These are phyloP conservation scores for Diaporthe eres DNA, from an alignment of 2,329 filamentous ascomycete species.

Conservation along the genomic window DNA sequence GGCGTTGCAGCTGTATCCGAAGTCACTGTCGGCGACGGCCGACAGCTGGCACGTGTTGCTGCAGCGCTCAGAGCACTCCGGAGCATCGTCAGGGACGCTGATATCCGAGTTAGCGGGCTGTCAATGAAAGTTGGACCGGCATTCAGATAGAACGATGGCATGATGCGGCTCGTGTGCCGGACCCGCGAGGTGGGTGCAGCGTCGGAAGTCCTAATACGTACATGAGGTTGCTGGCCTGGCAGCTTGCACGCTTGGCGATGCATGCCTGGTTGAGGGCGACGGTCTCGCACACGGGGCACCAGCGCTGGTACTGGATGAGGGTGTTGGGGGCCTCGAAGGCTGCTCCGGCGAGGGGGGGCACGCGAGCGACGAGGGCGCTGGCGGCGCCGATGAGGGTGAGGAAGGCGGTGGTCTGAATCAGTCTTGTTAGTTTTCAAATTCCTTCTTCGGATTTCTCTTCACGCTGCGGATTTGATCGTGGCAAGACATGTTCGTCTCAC, in stretches of 20 bases:
- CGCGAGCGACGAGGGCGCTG: conserved; percentile 40
- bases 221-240: conserved; percentile 36
- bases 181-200: too few relatives aligned
- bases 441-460: neutral
- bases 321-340: conserved; percentile 21
- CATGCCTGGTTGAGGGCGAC: conserved; percentile 39
- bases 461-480: neutral
- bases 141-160: fast-evolving
- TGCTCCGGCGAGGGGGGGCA: neutral
- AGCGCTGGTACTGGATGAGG: conserved; percentile 41
- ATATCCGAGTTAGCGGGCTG: neutral
- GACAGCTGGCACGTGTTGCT: conserved; percentile 38
- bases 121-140: too few relatives aligned
- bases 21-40: conserved; percentile 39
- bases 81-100: conserved; percentile 28
- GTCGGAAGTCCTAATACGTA: neutral
- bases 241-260: conserved; percentile 32
- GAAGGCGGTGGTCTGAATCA: conserved; percentile 34
- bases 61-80: conserved; percentile 30
- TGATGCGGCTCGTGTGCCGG: too few relatives aligned
- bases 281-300: conserved; percentile 41
- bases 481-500: neutral
- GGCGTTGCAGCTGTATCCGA: conserved; percentile 35
- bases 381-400: conserved; percentile 38
- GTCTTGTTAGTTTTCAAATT: neutral